Percentiles rank a stretch among this genome's conserved stretches.
Evolutionary conservation across 495 filamentous ascomycete genomes (phyloP).

Genomic region (Neurospora sp.): DNA sequence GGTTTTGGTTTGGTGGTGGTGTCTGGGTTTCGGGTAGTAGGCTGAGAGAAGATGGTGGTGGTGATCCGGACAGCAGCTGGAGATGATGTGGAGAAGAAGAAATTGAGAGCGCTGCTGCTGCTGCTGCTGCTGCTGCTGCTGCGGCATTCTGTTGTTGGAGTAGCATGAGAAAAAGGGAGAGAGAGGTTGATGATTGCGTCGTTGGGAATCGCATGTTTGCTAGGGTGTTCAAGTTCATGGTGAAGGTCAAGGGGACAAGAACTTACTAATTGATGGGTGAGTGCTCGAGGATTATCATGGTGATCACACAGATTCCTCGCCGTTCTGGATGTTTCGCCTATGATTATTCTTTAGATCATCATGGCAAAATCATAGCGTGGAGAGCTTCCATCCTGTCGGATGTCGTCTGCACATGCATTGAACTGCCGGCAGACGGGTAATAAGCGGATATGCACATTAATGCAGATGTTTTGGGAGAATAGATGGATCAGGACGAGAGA

Average conservation of each 20-base stretch:
- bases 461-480: not conserved
- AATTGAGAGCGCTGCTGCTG: not conserved
- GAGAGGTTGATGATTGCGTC: not conserved
- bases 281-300: not conserved
- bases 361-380: not conserved
- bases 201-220: not conserved
- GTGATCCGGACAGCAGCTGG: not conserved
- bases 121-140: not conserved
- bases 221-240: not conserved
- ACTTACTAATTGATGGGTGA: not conserved
- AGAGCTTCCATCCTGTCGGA: not conserved
- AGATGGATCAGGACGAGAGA: not conserved
- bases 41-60: not conserved
- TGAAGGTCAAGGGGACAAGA: not conserved
- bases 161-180: not conserved
- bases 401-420: not conserved
- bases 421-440: not conserved
- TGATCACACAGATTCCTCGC: not conserved
- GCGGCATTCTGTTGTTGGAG: not conserved
- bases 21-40: not conserved
- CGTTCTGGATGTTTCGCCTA: not conserved
- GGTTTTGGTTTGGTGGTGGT: not conserved
- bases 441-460: not conserved
- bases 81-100: not conserved
- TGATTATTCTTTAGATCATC: not conserved